A percentile compares a stretch with the other conserved stretches of the same genome.
Conservation (phyloP, 2,329 filamentous ascomycete species). For the Parascedosporium putredinis region DNA sequence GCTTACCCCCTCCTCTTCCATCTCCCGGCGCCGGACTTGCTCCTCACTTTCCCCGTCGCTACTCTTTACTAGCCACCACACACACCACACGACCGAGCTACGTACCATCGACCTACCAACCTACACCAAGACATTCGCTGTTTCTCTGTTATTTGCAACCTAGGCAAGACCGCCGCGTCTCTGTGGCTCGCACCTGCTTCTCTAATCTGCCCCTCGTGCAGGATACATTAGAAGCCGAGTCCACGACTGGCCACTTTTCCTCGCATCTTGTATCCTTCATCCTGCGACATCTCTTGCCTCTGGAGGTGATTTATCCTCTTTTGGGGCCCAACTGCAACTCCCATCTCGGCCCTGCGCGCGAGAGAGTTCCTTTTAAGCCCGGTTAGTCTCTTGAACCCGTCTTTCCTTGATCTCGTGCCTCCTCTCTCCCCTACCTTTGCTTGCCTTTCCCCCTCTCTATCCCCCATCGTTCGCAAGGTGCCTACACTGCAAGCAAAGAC, state of each 20-base stretch:
- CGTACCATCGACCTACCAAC: slow-evolving; percentile 1
- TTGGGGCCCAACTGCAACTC: slow-evolving; percentile 4
- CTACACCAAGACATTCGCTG: slow-evolving; percentile 5
- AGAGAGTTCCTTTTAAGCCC: neutral
- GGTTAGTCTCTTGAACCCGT: neutral
- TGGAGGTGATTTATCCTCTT: neutral
- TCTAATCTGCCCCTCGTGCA: slow-evolving; percentile 4
- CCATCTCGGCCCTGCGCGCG: slow-evolving; percentile 4
- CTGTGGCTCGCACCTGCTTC: neutral
- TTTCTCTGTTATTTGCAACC: slow-evolving; percentile 6
- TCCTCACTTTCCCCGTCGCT: neutral
- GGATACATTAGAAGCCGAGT: slow-evolving; percentile 6
- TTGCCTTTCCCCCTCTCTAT: slow-evolving; percentile 11
- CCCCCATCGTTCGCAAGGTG: slow-evolving; percentile 11
- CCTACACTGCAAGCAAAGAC: neutral
- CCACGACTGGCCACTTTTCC: slow-evolving; percentile 2
- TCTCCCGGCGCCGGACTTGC: no score
- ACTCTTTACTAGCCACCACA: neutral
- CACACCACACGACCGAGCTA: neutral
- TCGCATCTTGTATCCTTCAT: neutral
- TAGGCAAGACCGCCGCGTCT: neutral
- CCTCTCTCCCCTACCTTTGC: slow-evolving; percentile 12
- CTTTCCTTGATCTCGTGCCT: slow-evolving; percentile 9
- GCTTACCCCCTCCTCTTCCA: no score
- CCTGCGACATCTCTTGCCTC: neutral